Base-by-base conservation (phyloP, 306 rosid species). In the Acacia confusa region DNA sequence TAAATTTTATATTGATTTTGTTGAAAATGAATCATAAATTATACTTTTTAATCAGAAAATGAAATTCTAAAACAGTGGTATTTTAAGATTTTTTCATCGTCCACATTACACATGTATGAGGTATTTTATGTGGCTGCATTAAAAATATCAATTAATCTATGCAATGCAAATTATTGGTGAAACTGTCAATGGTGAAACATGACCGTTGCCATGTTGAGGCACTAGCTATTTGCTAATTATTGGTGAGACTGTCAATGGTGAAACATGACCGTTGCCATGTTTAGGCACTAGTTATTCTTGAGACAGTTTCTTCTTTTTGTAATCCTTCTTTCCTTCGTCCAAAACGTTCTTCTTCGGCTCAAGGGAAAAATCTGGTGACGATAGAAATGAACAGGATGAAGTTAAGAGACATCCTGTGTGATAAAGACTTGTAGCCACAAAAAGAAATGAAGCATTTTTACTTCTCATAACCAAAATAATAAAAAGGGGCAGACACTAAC, bases 11-110 rank as follows among this genome's bases (percentile, higher is more conserved):
- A 17, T 50, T 17, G 20, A 47, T 19, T 74, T 82, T 70, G 68
- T 50, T 85, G 73, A 17, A 43, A 74, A 53, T 45, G 43, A 9
- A 55, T 58, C 74, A 41, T 50, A 55, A 14, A 72, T 44, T 22
- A 32, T 80, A 57, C 50, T 61, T 27, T 70, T 9, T 38, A 6
- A 9, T n/a, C 32, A 15, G 34, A 67, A 30, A 67, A 83, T 55
- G 40, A 15, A 36, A 55, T 44, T 53, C 3, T 68, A 16, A 58
- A 74, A 73, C 14, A 53, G 41, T 44, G 65, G 8, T 8, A 44
- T 22, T 64, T 6, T 4, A 74, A 47, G 28, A 30, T 10, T 13
- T 32, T n/a, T 14, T 43, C 8, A 58, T 19, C 27, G 45, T 72
- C 20, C 34, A 24, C 50, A 43, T 61, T 27, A 69, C 41, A 69